Percentiles rank a stretch among this genome's conserved stretches.
phyloP scores from a whole-genome alignment of 2,329 filamentous ascomycete genomes.

The Fusarium sp. region DNA sequence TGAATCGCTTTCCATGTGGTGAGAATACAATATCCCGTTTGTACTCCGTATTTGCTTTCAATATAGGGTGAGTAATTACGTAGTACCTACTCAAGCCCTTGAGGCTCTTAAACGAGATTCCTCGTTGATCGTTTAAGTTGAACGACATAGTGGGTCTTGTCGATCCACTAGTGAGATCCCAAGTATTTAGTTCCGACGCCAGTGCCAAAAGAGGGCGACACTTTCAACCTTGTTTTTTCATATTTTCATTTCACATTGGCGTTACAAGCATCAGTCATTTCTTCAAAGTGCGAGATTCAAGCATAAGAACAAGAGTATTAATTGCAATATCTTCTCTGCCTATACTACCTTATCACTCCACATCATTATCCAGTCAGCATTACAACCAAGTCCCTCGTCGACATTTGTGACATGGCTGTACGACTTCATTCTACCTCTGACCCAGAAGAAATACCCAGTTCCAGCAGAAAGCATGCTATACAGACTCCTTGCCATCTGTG shows the following conservation, averaged over 20 bases:
- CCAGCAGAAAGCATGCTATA: rapidly evolving
- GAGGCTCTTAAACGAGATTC: neutral
- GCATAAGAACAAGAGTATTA: rapidly evolving
- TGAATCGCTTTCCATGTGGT: too few relatives aligned
- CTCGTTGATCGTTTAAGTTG: neutral
- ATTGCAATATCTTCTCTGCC: neutral
- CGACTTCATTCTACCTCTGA: too few relatives aligned
- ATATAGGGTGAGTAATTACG: too few relatives aligned
- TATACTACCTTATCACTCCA: neutral
- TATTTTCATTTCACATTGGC: too few relatives aligned
- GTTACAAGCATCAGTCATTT: neutral
- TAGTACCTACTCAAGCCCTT: rapidly evolving
- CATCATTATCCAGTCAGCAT: neutral
- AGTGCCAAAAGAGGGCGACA: neutral
- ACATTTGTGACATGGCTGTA: neutral
- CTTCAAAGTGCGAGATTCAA: rapidly evolving
- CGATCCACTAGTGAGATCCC: neutral
- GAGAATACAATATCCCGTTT: too few relatives aligned
- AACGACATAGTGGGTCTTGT: neutral
- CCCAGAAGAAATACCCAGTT: neutral
- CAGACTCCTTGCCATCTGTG: neutral
- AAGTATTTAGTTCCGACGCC: neutral
- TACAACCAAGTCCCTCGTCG: neutral
- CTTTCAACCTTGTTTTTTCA: neutral
- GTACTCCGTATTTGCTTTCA: too few relatives aligned